Conservation (phyloP, 371 early-diverging fungal species). For the Rhizoclosmatium hyalinum region DNA sequence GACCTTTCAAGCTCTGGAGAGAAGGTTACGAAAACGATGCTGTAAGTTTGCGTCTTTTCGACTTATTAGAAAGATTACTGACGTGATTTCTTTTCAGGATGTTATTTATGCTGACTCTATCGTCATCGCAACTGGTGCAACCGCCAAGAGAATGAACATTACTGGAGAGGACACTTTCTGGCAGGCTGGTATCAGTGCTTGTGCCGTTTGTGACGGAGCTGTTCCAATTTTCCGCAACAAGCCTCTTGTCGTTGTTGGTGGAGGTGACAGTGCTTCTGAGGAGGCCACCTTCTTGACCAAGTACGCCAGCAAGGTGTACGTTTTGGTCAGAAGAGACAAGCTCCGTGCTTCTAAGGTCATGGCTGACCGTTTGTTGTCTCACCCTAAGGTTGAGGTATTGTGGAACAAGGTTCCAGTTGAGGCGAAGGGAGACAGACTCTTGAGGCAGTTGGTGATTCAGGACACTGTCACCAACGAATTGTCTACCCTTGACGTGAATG, state of each 20-base stretch:
- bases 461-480: conserved; percentile 74
- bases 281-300: conserved; percentile 97
- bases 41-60: conserved; percentile 33
- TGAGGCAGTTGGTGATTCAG: conserved; percentile 74
- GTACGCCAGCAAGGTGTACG: conserved; percentile 89
- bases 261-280: conserved; percentile 99
- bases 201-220: conserved; percentile 99
- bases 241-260: conserved; percentile 89
- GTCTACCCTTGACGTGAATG: conserved; percentile 54
- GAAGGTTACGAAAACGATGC: conserved; percentile 76
- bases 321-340: conserved; percentile 94
- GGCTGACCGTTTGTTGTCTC: conserved; percentile 81
- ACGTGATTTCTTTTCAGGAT: conserved; percentile 27
- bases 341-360: conserved; percentile 97
- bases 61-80: neutral
- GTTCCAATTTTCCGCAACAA: conserved; percentile 96
- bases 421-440: conserved; percentile 85
- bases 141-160: conserved; percentile 83
- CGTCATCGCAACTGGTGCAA: conserved; percentile 98
- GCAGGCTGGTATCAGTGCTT: conserved; percentile 98
- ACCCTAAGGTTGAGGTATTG: conserved; percentile 91
- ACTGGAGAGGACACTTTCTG: conserved; percentile 85
- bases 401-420: conserved; percentile 89
- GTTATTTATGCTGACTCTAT: conserved; percentile 75
- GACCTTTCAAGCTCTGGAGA: conserved; percentile 92